Evolutionary conservation across 768 basidiomycete genomes (phyloP).

Genomic region (Mycena kentingensis): DNA sequence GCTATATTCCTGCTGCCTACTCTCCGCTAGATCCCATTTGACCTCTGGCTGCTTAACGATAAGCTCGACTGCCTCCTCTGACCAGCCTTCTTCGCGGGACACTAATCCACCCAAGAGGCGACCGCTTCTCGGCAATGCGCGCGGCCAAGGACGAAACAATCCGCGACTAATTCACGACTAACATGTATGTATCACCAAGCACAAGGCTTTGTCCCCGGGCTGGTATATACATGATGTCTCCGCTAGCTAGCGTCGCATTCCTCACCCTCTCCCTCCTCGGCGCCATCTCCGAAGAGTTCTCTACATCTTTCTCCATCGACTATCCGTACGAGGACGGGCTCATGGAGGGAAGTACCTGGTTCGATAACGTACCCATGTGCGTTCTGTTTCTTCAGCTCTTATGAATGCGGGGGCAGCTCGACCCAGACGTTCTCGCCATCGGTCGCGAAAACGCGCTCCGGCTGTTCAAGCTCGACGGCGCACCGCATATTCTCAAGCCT

Average conservation of each 20-base stretch:
- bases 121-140: slow-evolving; percentile 20
- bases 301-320: slow-evolving; percentile 20
- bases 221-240: not conserved
- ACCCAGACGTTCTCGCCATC: slow-evolving; percentile 22
- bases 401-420: slow-evolving; percentile 4
- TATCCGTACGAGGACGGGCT: slow-evolving; percentile 24
- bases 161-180: slow-evolving; percentile 23
- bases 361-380: slow-evolving; percentile 19
- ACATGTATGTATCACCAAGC: slow-evolving; percentile 25
- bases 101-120: slow-evolving; percentile 2
- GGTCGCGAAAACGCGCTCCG: slow-evolving; percentile 22
- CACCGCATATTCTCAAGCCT: slow-evolving; percentile 18
- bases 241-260: slow-evolving; percentile 18
- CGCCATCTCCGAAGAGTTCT: slow-evolving; percentile 20
- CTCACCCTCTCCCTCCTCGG: slow-evolving; percentile 18
- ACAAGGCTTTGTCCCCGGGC: slow-evolving; percentile 21
- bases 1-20: not conserved
- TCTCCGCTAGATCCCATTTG: slow-evolving; percentile 25
- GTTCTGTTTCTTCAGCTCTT: not conserved
- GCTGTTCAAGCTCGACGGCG: slow-evolving; percentile 19
- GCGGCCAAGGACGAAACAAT: slow-evolving; percentile 23
- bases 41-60: slow-evolving; percentile 23
- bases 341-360: slow-evolving; percentile 24
- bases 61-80: slow-evolving; percentile 16
- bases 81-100: not conserved